Base-by-base conservation (phyloP, 1,284 basidiomycete genomes). In the Cutaneotrichosporon cutaneum region DNA sequence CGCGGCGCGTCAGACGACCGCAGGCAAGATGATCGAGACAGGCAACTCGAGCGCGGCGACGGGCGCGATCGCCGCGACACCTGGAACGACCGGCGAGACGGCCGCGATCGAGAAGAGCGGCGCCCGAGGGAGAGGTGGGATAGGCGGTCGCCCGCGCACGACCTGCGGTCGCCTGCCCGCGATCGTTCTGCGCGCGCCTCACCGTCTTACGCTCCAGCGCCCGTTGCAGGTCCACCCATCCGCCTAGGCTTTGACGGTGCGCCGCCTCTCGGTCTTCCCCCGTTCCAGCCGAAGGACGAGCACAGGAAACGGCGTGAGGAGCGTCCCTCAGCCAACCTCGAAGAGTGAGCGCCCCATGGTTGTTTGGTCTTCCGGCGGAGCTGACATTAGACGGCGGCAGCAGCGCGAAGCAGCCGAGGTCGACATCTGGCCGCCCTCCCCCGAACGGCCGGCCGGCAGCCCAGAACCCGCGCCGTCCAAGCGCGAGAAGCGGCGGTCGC, bases 341-440 rank as follows among this genome's bases (percentile, higher is more conserved):
- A 64, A 26, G 50, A 60, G 62, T 64, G 22, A 44, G 62, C n/a
- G n/a, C n/a, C n/a, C n/a, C n/a, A n/a, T n/a, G n/a, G n/a, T n/a
- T n/a, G n/a, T n/a, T n/a, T n/a, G n/a, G n/a, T n/a, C n/a, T n/a
- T n/a, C n/a, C n/a, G n/a, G n/a, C n/a, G n/a, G n/a, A n/a, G 44
- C 47, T 62, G 36, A 64, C 50, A 68, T 26, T 60, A 94, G 93
- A 70, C 91, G 93, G 26, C 83, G 90, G 56, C 75, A 83, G 61
- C 86, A 92, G 74, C 82, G 93, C 57, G 87, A 89, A 65, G 82
- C 74, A 3, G 86, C 81, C 13, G 83, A 83, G 6, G 75, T 89
- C 2, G 85, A 85, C 66, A 83, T 94, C 54, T 96, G 93, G 93
- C 93, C 93, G 0, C 79, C 86, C 1, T 94, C 92, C 4, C 93